Evolutionary conservation across 2,329 filamentous ascomycete genomes (phyloP).

Genomic region (Huntiella omanensis): DNA sequence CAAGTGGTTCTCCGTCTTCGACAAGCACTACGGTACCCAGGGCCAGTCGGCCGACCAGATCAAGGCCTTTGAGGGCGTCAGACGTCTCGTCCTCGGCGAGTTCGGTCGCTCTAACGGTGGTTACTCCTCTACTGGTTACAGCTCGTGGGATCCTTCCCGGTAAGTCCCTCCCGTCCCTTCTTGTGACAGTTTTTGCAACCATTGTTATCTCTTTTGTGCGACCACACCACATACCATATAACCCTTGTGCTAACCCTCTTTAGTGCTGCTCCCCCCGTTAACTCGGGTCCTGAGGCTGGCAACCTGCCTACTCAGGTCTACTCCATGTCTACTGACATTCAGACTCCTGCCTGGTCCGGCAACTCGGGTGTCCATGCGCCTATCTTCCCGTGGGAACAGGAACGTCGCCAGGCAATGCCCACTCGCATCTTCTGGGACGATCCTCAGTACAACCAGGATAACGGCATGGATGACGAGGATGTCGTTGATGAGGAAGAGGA

Average conservation of each 20-base stretch:
- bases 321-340: constrained; percentile 43
- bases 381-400: constrained; percentile 11
- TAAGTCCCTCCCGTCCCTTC: background rate
- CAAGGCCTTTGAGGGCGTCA: constrained; percentile 21
- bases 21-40: constrained; percentile 53
- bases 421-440: constrained; percentile 11
- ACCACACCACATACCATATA: background rate
- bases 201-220: background rate
- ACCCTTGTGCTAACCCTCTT: background rate
- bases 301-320: constrained; percentile 69
- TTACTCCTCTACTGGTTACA: constrained; percentile 8
- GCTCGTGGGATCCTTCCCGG: constrained; percentile 13
- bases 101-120: constrained; percentile 15
- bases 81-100: constrained; percentile 37
- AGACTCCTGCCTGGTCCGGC: constrained; percentile 4
- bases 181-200: background rate
- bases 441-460: background rate
- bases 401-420: constrained; percentile 8
- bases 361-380: constrained; percentile 5
- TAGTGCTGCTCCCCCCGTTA: constrained; percentile 10
- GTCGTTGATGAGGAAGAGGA: constrained; percentile 4
- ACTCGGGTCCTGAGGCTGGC: constrained; percentile 49
- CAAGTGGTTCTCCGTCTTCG: constrained; percentile 89
- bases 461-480: constrained; percentile 2
- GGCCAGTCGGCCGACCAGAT: constrained; percentile 7